Base-by-base conservation (phyloP, 176 grass and related monocot species). In the Bonia amplexicaulis region DNA sequence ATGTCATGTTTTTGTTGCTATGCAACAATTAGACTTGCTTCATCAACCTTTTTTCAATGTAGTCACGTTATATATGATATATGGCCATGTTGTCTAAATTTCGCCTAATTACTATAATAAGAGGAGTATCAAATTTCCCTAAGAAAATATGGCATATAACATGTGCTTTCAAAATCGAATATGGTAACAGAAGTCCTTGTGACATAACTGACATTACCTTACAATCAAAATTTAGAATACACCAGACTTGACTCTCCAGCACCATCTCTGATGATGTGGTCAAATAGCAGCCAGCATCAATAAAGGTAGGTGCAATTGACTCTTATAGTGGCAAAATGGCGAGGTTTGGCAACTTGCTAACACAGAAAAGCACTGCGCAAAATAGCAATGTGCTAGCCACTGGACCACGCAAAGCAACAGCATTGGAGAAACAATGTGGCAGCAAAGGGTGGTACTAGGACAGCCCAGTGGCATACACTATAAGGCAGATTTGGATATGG, bases 11-110 rank as follows among this genome's bases (percentile, higher is more conserved):
- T 51, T 74, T 84, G 10, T 53, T 41, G 45, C 20, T 37, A 74
- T 23, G 22, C 71, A 84, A 64, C 60, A 52, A 19, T 65, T 58
- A 69, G 54, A 76, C 71, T 85, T 85, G 48, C 14, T 69, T 69
- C 62, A 74, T 75, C 27, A 59, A 19, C 25, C 23, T 10, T 42
- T 58, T 67, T 45, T 11, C 59, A 31, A 54, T 62, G 22, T 23
- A 19, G n/a, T 19, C n/a, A 41, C 40, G 6, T 41, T 41, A 41
- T 41, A 41, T 41, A 41, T 41, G 40, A 41, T 41, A 41, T 41
- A 6, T 7, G 40, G 40, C 40, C 6, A 54, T 62, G 22, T 35
- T 53, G n/a, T 26, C n/a, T 52, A 14, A 51, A 61, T 78, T 16
- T 62, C n/a, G 20, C 40, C 13, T 22, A 27, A 27, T 17, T 49